Conservation (phyloP, 345 rosid genomes). For the Lepidium aucheri region DNA sequence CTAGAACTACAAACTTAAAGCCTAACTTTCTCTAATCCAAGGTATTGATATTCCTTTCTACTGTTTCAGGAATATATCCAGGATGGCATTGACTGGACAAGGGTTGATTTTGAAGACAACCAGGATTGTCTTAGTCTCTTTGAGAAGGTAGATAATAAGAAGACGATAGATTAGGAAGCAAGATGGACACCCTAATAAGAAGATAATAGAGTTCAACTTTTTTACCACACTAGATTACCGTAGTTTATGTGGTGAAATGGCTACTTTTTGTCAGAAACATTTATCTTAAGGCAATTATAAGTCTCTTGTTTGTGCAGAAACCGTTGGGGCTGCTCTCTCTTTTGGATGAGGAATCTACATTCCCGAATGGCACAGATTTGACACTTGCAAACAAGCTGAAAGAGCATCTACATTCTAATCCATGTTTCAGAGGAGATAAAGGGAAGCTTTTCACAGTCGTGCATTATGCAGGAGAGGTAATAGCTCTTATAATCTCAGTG, state of each 20-base stretch:
- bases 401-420: conserved; percentile 68
- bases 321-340: conserved; percentile 87
- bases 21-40: neutral
- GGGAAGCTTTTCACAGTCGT: conserved; percentile 69
- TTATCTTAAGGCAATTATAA: neutral
- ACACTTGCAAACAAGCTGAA: conserved; percentile 93
- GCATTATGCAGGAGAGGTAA: conserved; percentile 99
- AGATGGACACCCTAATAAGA: neutral
- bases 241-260: neutral
- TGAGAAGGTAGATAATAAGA: conserved; percentile 62
- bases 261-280: neutral
- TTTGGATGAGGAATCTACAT: conserved; percentile 93
- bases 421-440: conserved; percentile 76
- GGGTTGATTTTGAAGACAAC: conserved; percentile 97
- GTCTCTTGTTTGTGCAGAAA: conserved; percentile 51
- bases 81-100: conserved; percentile 98
- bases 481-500: conserved; percentile 10
- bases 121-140: conserved; percentile 97
- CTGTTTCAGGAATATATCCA: conserved; percentile 79
- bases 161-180: neutral
- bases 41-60: conserved; percentile 1
- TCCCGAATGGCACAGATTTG: conserved; percentile 93
- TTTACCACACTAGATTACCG: neutral
- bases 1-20: neutral
- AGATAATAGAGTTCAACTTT: neutral